Base-by-base conservation (phyloP, 225 moss, liverwort and hornwort species). In the Polytrichum commune region DNA sequence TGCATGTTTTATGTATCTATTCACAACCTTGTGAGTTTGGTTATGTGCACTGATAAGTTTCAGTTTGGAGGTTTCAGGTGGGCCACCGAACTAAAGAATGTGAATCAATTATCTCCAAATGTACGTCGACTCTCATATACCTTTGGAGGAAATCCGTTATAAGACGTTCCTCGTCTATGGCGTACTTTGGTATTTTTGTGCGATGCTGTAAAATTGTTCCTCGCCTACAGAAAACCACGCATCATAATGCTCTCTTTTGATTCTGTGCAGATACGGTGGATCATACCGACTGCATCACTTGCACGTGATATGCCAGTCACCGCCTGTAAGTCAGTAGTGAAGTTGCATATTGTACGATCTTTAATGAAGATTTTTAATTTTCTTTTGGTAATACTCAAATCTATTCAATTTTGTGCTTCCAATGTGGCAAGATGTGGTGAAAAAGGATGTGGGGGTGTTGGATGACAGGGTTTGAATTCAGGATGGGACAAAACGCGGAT, bases 261-360 rank as follows among this genome's bases (percentile, higher is more conserved):
- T 53, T 58, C 76, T 69, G 8, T 79, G 81, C 80, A 87, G 87
- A 87, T 87, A 68, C 78, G 79, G 69, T 87, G 87, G 87, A 77
- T 87, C 55, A 81, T 87, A 72, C 87, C 87, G 72, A 87, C 87
- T 19, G 87, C 87, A 60, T 84, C 87, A 75, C 87, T 87, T 67
- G 84, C 87, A 74, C 74, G 77, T 66, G 79, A 81, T 27, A 66
- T 72, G 76, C 84, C 84, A 76, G 81, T 87, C 20, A 84, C 84
- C 16, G 76, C 87, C 22, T 87, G 87, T 87, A 69, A 79, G 84
- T 73, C 72, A 74, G 71, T 46, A 46, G 46, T 16, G 46, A 46
- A 46, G 46, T 10, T 16, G 46, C 16, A 46, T 16, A 46, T 13
- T 46, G 46, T 16, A 46, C 13, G 46, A 46, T 16, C 46, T 3